phyloP scores from a whole-genome alignment of 2,329 filamentous ascomycete species.

The Aspergillus brunneoviolaceus region DNA sequence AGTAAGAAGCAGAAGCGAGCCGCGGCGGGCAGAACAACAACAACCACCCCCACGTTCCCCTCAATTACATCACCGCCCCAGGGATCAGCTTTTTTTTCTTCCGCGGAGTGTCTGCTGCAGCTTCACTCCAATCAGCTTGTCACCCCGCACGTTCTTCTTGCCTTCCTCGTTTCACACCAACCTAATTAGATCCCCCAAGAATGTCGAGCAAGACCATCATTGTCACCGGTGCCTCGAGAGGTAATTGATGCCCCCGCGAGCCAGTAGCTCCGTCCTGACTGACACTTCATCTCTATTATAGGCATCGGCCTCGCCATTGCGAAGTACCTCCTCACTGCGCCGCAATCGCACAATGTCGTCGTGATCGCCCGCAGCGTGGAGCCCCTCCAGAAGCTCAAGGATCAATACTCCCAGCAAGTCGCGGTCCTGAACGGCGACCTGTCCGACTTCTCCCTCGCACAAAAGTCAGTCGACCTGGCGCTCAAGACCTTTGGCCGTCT shows the following conservation, averaged over 20 bases:
- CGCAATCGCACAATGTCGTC: conserved; percentile 56
- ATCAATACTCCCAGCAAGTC: conserved; percentile 55
- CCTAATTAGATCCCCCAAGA: neutral
- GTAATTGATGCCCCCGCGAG: conserved; percentile 30
- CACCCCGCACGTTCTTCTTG: neutral
- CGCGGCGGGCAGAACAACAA: neutral
- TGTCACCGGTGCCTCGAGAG: conserved; percentile 65
- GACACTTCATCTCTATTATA: conserved; percentile 22
- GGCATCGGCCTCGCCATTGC: conserved; percentile 63
- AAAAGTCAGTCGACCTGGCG: conserved; percentile 65
- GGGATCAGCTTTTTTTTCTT: neutral
- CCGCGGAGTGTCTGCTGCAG: neutral
- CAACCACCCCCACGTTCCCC: conserved; percentile 2
- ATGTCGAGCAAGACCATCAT: conserved; percentile 67
- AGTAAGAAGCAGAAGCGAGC: neutral
- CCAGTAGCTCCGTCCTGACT: neutral
- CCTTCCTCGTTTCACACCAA: neutral
- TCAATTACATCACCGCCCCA: conserved; percentile 15
- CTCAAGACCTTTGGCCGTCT: conserved; percentile 67
- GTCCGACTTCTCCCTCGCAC: conserved; percentile 53
- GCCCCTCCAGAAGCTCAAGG: conserved; percentile 55
- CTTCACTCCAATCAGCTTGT: neutral
- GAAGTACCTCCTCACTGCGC: conserved; percentile 56
- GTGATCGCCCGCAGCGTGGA: conserved; percentile 57
- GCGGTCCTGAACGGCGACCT: conserved; percentile 60